phyloP scores from a whole-genome alignment of 768 basidiomycete species.

The Pholiota conissans region DNA sequence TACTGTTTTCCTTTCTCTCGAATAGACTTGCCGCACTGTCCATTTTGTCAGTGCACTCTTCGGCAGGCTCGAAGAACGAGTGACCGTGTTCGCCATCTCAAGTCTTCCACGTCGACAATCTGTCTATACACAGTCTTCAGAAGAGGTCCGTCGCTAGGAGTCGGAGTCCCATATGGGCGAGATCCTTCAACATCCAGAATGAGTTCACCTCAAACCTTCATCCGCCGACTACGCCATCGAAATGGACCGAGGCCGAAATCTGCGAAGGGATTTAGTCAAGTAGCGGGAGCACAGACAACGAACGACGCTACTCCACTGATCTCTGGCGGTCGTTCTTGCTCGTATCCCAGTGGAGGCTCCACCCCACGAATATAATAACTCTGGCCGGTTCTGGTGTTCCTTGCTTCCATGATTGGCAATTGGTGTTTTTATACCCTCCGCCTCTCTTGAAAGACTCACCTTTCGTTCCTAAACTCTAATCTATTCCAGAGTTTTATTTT shows the following conservation, averaged over 20 bases:
- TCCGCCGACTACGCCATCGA: slow-evolving; percentile 5
- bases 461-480: slow-evolving; percentile 52
- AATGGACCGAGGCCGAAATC: neutral
- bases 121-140: slow-evolving; percentile 10
- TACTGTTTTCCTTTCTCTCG: no score
- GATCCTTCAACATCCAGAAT: slow-evolving; percentile 14
- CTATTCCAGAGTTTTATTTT: slow-evolving; percentile 69
- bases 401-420: slow-evolving; percentile 75
- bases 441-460: slow-evolving; percentile 54
- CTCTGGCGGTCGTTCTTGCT: slow-evolving; percentile 11
- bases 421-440: slow-evolving; percentile 62
- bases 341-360: slow-evolving; percentile 13
- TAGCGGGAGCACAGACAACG: slow-evolving; percentile 5
- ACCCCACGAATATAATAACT: slow-evolving; percentile 57
- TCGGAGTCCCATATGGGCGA: slow-evolving; percentile 6
- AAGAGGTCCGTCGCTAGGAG: slow-evolving; percentile 18
- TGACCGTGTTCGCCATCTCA: no score
- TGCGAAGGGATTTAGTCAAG: neutral
- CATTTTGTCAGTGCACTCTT: no score
- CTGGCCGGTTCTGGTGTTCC: slow-evolving; percentile 49
- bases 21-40: no score
- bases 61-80: no score
- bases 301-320: slow-evolving; percentile 17
- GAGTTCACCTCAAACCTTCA: slow-evolving; percentile 15
- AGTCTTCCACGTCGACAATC: slow-evolving; percentile 11